Evolutionary conservation across 2,329 filamentous ascomycete species (phyloP).

Genomic region (Alternaria rosae): DNA sequence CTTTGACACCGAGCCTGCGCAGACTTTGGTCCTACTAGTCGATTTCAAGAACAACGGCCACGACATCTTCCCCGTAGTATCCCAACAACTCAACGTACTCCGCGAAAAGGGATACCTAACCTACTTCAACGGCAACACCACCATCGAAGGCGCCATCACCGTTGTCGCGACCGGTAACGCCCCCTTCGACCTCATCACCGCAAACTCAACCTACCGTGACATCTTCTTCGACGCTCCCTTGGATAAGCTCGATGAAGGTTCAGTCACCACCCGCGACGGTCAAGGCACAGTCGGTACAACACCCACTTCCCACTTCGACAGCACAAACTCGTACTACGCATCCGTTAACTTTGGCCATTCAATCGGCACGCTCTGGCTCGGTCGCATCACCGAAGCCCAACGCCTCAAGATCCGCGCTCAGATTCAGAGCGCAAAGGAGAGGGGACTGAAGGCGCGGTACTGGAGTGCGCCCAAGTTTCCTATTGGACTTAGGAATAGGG

Average conservation of each 20-base stretch:
- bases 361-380: slow-evolving; percentile 61
- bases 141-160: slow-evolving; percentile 56
- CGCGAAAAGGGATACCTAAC: slow-evolving; percentile 60
- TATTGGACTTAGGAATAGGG: slow-evolving; percentile 58
- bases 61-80: slow-evolving; percentile 47
- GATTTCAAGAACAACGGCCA: slow-evolving; percentile 57
- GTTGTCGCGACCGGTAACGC: slow-evolving; percentile 63
- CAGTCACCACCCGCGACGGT: slow-evolving; percentile 28
- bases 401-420: slow-evolving; percentile 59
- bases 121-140: slow-evolving; percentile 57
- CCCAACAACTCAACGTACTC: slow-evolving; percentile 55
- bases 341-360: slow-evolving; percentile 63
- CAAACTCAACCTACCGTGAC: slow-evolving; percentile 59
- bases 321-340: slow-evolving; percentile 71
- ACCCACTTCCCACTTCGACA: slow-evolving; percentile 47
- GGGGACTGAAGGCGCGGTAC: slow-evolving; percentile 64
- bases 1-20: slow-evolving; percentile 58
- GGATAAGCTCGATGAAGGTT: slow-evolving; percentile 45
- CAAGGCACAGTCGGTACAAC: slow-evolving; percentile 57
- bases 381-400: slow-evolving; percentile 57
- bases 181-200: slow-evolving; percentile 57
- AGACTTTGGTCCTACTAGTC: slow-evolving; percentile 61
- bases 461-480: slow-evolving; percentile 66
- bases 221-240: slow-evolving; percentile 65
- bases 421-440: slow-evolving; percentile 59